These are phyloP conservation scores for Kodamaea sp. DNA, from an alignment of 1,139 yeast genomes.

Conservation along the genomic window DNA sequence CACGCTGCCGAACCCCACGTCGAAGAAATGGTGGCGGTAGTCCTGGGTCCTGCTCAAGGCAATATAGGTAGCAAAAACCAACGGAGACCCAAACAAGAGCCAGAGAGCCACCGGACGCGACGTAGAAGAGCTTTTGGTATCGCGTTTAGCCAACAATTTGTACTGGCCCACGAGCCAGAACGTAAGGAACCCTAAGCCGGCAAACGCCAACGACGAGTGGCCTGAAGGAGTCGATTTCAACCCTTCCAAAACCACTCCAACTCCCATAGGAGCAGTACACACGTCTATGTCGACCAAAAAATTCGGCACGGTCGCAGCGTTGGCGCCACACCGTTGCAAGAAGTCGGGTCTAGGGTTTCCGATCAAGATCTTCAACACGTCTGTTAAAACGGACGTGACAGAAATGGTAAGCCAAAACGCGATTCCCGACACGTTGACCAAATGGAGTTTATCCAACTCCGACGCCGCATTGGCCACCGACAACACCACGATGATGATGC, in stretches of 20 bases:
- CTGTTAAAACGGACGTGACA: constrained; percentile 38
- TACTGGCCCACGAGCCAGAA: constrained; percentile 27
- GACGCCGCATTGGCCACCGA: constrained; percentile 12
- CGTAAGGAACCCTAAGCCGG: constrained; percentile 62
- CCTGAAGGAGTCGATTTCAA: constrained; percentile 83
- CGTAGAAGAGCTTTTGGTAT: constrained; percentile 6
- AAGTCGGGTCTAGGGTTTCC: constrained; percentile 30
- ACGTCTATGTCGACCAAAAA: constrained; percentile 22
- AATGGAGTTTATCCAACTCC: constrained; percentile 16
- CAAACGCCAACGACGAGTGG: constrained; percentile 69
- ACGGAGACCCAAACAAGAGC: constrained; percentile 19
- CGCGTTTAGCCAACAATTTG: constrained; percentile 7
- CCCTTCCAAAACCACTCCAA: constrained; percentile 63
- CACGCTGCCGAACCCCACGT: constrained; percentile 37
- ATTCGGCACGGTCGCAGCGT: constrained; percentile 13
- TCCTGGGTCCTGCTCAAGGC: constrained; percentile 45
- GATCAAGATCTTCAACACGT: constrained; percentile 26
- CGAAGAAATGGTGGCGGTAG: constrained; percentile 47
- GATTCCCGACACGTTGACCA: constrained; percentile 20
- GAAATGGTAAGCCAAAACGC: constrained; percentile 17
- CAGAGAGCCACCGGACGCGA: constrained; percentile 7
- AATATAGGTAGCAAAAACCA: constrained; percentile 46
- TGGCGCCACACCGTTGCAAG: constrained; percentile 23
- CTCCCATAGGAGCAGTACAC: constrained; percentile 47
- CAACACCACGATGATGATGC: constrained; percentile 13